Base-by-base conservation (phyloP, 2,329 filamentous ascomycete species). In the Endoconidiophora polonica region DNA sequence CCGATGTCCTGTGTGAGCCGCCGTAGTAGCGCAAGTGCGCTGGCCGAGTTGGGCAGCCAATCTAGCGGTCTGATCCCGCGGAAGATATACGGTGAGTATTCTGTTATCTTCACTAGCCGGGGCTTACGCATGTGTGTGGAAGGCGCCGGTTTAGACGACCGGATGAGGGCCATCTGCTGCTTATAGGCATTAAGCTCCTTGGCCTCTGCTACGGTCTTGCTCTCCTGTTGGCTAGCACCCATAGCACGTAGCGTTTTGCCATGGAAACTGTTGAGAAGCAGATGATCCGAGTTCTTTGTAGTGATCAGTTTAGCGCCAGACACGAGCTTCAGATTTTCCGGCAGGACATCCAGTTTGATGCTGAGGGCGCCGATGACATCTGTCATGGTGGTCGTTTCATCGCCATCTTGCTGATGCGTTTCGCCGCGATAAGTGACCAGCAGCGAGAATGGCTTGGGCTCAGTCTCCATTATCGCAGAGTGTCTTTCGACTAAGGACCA, bases 1-100 rank as follows among this genome's bases (percentile, higher is more conserved):
- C 91, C 91, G 0, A 85, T 80, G 62, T 98, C 91, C 54, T 81
- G 74, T 55, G 79, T 79, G 3, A 98, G 71, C 1, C 83, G 76
- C 61, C 83, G 71, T 2, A 98, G 74, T 57, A 90, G 86, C 0
- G 72, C 68, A 3, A 79, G 71, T 9, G 81, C 84, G 48, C 79
- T 78, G 22, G 81, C 73, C 0, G 88, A 81, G 49, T 82, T 74
- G 0, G 87, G 86, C 0, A 96, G 79, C 58, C 90, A 79, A 0
- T 76, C 67, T 0, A 98, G 73, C 0, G 88, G 84, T 1, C 79
- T 74, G 1, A 96, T 70, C 0, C 77, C 76, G 55, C 81, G 73
- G 66, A 98, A 98, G 0, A 84, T 94, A 66, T 94, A 94, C 53
- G 69, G 71, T 18, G 70, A 68, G 52, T 81, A 74, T n/a, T 29